phyloP scores from a whole-genome alignment of 2,329 filamentous ascomycete genomes.

The Leptographium lundbergii region DNA sequence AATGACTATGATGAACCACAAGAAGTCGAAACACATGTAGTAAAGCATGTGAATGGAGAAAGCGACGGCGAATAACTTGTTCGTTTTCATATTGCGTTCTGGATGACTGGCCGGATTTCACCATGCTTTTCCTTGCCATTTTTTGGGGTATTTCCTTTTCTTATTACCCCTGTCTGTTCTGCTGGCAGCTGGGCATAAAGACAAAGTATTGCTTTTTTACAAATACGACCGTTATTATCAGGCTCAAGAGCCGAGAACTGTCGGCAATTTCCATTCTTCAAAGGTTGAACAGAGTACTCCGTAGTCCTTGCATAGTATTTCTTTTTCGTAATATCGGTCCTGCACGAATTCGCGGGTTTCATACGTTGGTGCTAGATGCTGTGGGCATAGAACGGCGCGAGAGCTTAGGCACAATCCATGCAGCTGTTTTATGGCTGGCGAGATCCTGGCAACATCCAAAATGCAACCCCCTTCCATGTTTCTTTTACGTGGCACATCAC shows the following conservation, averaged over 20 bases:
- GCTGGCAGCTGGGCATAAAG: not conserved
- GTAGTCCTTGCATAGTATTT: not conserved
- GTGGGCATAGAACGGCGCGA: not conserved
- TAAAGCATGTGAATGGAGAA: constrained; percentile 6
- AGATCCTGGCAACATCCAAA: not conserved
- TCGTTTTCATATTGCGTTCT: not conserved
- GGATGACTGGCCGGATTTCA: not conserved
- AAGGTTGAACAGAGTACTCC: not conserved
- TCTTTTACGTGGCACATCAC: not conserved
- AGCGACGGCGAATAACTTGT: not conserved
- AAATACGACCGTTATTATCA: not conserved
- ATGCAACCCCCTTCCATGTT: not conserved
- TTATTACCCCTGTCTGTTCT: not conserved
- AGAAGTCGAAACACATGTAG: constrained; percentile 9
- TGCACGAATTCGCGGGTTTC: not conserved
- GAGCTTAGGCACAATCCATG: not conserved
- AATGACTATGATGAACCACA: constrained; percentile 7
- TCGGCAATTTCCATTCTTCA: not conserved
- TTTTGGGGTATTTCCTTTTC: not conserved
- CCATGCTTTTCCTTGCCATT: not conserved
- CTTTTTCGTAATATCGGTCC: not conserved
- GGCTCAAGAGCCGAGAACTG: not conserved
- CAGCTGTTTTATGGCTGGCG: not conserved
- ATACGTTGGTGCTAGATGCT: not conserved
- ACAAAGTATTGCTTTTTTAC: not conserved